Evolutionary conservation across 2,329 filamentous ascomycete genomes (phyloP), one percentile per base, ranked within the genome.

Genomic region (Fusarium sp.): DNA sequence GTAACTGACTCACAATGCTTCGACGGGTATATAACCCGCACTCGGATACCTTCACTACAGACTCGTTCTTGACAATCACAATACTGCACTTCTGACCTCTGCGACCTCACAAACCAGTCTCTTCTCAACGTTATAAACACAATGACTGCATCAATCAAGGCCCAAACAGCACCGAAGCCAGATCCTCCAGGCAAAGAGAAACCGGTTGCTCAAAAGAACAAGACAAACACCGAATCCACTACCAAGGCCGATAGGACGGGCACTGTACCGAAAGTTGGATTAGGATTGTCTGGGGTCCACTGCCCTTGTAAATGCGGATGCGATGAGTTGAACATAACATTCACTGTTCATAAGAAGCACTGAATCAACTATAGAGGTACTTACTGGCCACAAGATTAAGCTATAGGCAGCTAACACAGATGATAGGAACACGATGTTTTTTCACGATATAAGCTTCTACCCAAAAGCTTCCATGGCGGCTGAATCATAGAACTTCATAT

Each of bases 361-460:
- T 27, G 33, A 38, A 36, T 12, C 9, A 17, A 1, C 1, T 6
- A 33, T 13, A 7, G 3, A 33, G 4, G 5, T 14, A 9, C 2
- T 49, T 18, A 4, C 3, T 22, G 15, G 8, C 5, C 7, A 5
- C 5, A 3, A 12, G 8, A 14, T 2, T 10, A 7, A 7, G 17
- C 1, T 1, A 8, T 7, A n/a, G 13, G 6, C 3, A 29, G 20
- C 3, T 7, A 2, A 15, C 0, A 47, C 0, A n/a, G 0, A 5
- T 7, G 20, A 29, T 12, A 5, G 0, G 1, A 46, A 5, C 3
- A 11, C 10, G 0, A 0, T 4, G n/a, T 47, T 6, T 11, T 4
- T 14, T 15, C 9, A 5, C 10, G 4, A n/a, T 5, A 7, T 3
- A 17, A 15, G 0, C 2, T 12, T 46, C 6, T 12, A 7, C 13